Base-by-base conservation (phyloP, 75 land plant genomes). In the Isoetes taiwanensis region DNA sequence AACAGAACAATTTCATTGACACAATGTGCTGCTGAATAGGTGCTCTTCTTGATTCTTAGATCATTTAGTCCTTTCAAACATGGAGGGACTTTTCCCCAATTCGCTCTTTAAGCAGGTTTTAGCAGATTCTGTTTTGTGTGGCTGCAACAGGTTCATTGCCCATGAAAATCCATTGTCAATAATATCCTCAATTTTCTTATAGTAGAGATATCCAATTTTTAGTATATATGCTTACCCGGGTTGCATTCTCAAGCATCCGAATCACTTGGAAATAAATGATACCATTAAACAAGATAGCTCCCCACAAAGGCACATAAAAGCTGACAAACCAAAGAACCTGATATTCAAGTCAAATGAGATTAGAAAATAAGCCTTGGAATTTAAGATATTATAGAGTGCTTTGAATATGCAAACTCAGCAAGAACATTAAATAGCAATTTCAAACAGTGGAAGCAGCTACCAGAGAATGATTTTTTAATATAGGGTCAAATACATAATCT, bases 281-380 rank as follows among this genome's bases (percentile, higher is more conserved):
- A 14, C 87, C 84, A 72, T 90, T 90, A 76, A 77, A 90, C 43
- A 90, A 69, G 64, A 90, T 86, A 25, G 93, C 86, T 56, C 87
- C 87, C 97, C 91, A 90, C n/a, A 90, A 62, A 52, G 97, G 97
- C 1, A 66, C 58, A 71, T 90, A 90, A 67, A 90, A 90, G 30
- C 89, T 86, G 38, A 83, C 64, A 34, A 90, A 83, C 59, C 81
- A 91, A 54, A 83, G 73, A 1, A 76, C 79, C 91, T 90, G 96
- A 64, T 38, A 26, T 25, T 10, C 9, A 61, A 26, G 34, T 56
- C 1, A 25, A 34, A 27, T 19, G 1, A 21, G 40, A 20, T 40
- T 1, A 38, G 26, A 10, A 5, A 2, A 11, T 10, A 31, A 35
- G 11, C 16, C 1, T n/a, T 4, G 3, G 3, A 1, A 34, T 25